A percentile compares a stretch with the other conserved stretches of the same genome.
Evolutionary conservation across 2,329 filamentous ascomycete genomes (phyloP).

Genomic region (Dissoconium aciculare): DNA sequence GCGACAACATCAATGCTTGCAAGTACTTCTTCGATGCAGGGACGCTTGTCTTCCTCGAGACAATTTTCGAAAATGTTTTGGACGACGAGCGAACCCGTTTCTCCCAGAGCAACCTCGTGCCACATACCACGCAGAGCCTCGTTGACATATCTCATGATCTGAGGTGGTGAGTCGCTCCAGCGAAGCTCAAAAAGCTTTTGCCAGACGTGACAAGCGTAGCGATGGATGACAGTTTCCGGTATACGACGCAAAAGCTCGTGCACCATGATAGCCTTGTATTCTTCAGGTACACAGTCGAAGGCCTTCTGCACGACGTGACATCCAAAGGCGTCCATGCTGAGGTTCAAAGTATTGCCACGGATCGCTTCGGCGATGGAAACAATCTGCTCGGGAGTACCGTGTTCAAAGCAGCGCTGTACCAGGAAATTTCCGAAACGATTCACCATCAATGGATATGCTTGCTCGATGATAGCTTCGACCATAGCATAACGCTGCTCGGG

Average conservation of each 20-base stretch:
- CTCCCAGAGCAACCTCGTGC: slow-evolving; percentile 93
- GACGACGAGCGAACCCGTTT: slow-evolving; percentile 93
- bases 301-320: slow-evolving; percentile 98
- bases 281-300: slow-evolving; percentile 91
- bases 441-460: slow-evolving; percentile 91
- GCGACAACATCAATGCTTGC: slow-evolving; percentile 90
- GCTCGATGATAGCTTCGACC: slow-evolving; percentile 85
- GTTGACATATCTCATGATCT: slow-evolving; percentile 98
- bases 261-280: slow-evolving; percentile 98
- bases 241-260: slow-evolving; percentile 89
- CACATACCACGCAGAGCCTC: slow-evolving; percentile 91
- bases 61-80: slow-evolving; percentile 99
- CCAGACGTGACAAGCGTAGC: slow-evolving; percentile 98
- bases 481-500: slow-evolving; percentile 94
- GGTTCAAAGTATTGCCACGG: slow-evolving; percentile 77
- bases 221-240: slow-evolving; percentile 93
- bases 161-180: slow-evolving; percentile 85
- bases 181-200: slow-evolving; percentile 97
- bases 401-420: slow-evolving; percentile 96
- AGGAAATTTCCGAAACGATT: slow-evolving; percentile 98
- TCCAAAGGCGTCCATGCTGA: slow-evolving; percentile 97
- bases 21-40: slow-evolving; percentile 92
- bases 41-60: slow-evolving; percentile 96
- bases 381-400: slow-evolving; percentile 87
- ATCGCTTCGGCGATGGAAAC: slow-evolving; percentile 90